These are phyloP conservation scores for Colletotrichum karsti DNA, from an alignment of 2,329 filamentous ascomycete species.

Conservation along the genomic window DNA sequence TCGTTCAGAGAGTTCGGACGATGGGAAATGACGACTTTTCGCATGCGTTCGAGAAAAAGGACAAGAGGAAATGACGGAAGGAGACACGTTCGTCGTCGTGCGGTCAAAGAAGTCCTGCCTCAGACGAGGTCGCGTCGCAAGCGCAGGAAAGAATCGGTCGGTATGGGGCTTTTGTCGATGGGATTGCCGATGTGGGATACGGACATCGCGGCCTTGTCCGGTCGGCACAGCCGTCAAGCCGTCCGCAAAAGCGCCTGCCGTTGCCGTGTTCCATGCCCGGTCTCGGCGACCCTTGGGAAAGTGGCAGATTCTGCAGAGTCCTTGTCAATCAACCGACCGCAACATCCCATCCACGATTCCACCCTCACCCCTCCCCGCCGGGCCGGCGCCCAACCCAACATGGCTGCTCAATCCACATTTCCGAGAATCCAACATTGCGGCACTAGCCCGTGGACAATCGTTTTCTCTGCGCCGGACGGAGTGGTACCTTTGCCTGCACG, in stretches of 20 bases:
- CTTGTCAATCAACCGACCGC: conserved; percentile 5
- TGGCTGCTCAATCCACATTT: conserved; percentile 28
- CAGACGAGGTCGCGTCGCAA: background rate
- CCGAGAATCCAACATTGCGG: conserved; percentile 27
- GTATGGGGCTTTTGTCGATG: conserved; percentile 14
- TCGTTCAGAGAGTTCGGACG: conserved; percentile 19
- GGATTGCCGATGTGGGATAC: conserved; percentile 22
- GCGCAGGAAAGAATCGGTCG: conserved; percentile 10
- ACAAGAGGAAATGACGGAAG: background rate
- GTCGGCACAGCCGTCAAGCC: conserved; percentile 14
- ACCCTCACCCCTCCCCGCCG: conserved; percentile 15
- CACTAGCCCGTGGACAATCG: conserved; percentile 20
- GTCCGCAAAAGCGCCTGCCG: conserved; percentile 12
- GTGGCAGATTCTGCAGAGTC: conserved; percentile 21
- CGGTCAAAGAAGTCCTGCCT: background rate
- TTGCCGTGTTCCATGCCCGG: conserved; percentile 19
- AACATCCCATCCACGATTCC: conserved; percentile 1
- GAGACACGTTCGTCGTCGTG: background rate
- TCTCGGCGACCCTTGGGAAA: conserved; percentile 13
- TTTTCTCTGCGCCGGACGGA: conserved; percentile 8
- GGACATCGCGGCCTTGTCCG: conserved; percentile 16
- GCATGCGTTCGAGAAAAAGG: conserved; percentile 19
- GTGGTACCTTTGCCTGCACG: conserved; percentile 21
- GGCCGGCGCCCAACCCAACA: conserved; percentile 25
- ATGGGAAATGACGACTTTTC: conserved; percentile 23